A percentile compares a stretch with the other conserved stretches of the same genome.
phyloP scores from a whole-genome alignment of 441 rosid genomes.

The Syzygium syzygioides region DNA sequence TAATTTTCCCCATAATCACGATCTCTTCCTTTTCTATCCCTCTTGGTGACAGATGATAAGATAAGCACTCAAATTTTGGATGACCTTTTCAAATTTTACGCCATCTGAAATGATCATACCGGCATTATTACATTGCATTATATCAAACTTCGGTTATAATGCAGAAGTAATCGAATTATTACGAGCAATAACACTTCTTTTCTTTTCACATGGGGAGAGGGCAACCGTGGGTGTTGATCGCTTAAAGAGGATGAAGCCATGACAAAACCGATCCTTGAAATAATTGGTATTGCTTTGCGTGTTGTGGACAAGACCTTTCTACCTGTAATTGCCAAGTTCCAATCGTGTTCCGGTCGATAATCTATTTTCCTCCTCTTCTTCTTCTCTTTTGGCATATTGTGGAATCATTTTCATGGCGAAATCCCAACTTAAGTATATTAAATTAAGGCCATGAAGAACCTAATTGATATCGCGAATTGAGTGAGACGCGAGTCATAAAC shows the following conservation, averaged over 20 bases:
- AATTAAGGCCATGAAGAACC: background rate
- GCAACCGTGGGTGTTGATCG: background rate
- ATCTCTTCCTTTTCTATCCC: background rate
- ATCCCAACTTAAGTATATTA: background rate
- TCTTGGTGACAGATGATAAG: background rate
- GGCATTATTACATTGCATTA: background rate
- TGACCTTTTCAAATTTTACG: background rate
- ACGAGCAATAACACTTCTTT: background rate
- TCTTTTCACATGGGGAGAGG: background rate
- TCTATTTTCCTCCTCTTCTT: background rate
- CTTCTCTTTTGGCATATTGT: background rate
- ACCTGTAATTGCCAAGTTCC: background rate
- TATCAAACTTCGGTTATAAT: background rate
- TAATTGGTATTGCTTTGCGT: background rate
- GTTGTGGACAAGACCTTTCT: background rate
- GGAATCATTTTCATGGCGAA: background rate
- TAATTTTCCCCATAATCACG: background rate
- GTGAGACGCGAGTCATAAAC: fast-evolving
- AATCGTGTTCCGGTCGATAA: background rate
- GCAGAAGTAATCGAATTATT: background rate
- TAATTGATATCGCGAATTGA: background rate
- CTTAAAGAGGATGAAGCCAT: background rate
- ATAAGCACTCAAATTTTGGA: background rate
- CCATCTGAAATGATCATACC: background rate
- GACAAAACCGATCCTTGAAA: background rate